Conservation (phyloP, 2,329 filamentous ascomycete species). For the Herpomyces periplanetae region DNA sequence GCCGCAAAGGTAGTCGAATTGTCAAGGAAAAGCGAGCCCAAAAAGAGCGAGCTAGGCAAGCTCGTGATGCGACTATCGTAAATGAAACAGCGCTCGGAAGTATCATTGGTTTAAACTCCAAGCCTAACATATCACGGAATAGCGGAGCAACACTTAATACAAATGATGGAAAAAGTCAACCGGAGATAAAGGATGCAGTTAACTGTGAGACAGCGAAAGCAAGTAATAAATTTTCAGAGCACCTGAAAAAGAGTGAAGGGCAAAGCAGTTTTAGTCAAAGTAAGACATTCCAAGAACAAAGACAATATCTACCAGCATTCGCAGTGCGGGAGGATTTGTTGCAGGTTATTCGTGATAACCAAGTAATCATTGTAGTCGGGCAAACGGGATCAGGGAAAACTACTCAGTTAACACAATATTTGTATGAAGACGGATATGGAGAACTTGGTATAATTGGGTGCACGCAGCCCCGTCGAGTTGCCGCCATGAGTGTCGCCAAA, state of each 20-base stretch:
- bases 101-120: constrained; percentile 70
- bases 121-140: no score
- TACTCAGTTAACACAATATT: constrained; percentile 77
- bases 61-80: constrained; percentile 69
- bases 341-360: constrained; percentile 71
- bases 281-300: constrained; percentile 59
- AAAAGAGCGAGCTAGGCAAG: constrained; percentile 66
- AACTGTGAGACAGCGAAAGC: constrained; percentile 42
- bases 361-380: constrained; percentile 80
- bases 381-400: constrained; percentile 95
- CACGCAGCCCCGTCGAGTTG: constrained; percentile 77
- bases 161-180: no score
- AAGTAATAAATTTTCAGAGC: constrained; percentile 44
- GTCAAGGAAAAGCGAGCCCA: constrained; percentile 70
- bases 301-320: constrained; percentile 76
- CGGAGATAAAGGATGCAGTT: constrained; percentile 66
- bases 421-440: constrained; percentile 78
- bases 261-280: constrained; percentile 72
- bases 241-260: constrained; percentile 46
- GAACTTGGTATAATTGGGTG: constrained; percentile 66
- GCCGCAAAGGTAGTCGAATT: constrained; percentile 65
- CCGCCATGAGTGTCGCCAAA: constrained; percentile 94
- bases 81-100: constrained; percentile 74
- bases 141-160: no score
- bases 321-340: constrained; percentile 75